These are phyloP conservation scores for Komagataella phaffii DNA, from an alignment of 805 yeast genomes.

Conservation along the genomic window DNA sequence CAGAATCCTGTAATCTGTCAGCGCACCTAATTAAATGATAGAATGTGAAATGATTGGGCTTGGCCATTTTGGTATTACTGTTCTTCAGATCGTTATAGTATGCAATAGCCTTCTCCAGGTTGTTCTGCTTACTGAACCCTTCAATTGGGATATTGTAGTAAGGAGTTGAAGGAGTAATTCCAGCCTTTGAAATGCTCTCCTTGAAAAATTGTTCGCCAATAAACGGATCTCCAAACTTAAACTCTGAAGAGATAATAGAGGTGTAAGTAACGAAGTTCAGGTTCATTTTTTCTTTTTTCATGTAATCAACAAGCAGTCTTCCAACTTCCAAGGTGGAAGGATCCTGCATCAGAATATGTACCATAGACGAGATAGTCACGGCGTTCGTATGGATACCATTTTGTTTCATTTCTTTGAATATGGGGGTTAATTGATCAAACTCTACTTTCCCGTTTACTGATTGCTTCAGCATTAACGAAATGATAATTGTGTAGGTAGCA, in stretches of 20 bases:
- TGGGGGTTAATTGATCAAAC: conserved; percentile 14
- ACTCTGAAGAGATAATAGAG: conserved; percentile 33
- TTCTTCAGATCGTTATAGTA: conserved; percentile 23
- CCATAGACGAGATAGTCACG: conserved; percentile 34
- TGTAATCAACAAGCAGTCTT: conserved; percentile 28
- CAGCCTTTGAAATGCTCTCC: conserved; percentile 16
- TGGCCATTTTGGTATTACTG: conserved; percentile 8
- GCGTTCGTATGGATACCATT: conserved; percentile 24
- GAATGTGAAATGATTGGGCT: conserved; percentile 38
- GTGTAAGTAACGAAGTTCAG: conserved; percentile 26
- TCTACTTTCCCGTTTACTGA: conserved; percentile 24
- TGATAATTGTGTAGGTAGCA: conserved; percentile 47
- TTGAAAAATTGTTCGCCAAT: conserved; percentile 28
- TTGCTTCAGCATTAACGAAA: conserved; percentile 40
- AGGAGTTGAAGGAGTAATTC: conserved; percentile 21
- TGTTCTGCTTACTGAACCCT: conserved; percentile 30
- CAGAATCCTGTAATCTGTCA: conserved; percentile 16
- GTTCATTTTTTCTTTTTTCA: conserved; percentile 19
- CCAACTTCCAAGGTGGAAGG: conserved; percentile 38
- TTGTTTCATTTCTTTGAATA: conserved; percentile 24
- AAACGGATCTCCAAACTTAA: conserved; percentile 23
- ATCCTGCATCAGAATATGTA: conserved; percentile 37
- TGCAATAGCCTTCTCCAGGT: conserved; percentile 21
- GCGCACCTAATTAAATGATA: conserved; percentile 31
- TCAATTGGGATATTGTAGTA: conserved; percentile 33